Conservation (phyloP, 1,139 yeast species). For the Saccharomycopsis hybrid region DNA sequence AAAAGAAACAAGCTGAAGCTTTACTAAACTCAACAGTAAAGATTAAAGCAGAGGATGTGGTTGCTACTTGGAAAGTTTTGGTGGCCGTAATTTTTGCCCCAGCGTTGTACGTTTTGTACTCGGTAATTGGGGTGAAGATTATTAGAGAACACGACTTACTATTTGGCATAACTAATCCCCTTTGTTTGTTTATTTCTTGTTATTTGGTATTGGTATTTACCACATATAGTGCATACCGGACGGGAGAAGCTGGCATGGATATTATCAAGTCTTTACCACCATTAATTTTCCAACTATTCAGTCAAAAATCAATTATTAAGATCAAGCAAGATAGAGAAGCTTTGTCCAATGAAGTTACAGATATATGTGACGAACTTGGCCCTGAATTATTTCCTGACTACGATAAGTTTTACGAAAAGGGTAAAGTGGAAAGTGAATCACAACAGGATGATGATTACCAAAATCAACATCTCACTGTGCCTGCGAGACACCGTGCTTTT, state of each 20-base stretch:
- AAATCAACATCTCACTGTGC: not conserved
- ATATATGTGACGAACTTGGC: conserved; percentile 53
- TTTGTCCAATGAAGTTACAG: conserved; percentile 49
- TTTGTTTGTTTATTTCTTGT: conserved; percentile 33
- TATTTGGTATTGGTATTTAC: conserved; percentile 49
- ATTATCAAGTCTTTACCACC: conserved; percentile 64
- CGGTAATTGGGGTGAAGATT: conserved; percentile 31
- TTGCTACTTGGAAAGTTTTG: conserved; percentile 73
- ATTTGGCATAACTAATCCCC: conserved; percentile 21
- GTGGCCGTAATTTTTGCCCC: conserved; percentile 68
- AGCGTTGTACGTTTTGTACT: conserved; percentile 55
- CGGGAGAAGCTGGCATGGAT: conserved; percentile 76
- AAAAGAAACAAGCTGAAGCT: conserved; percentile 53
- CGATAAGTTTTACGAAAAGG: conserved; percentile 40
- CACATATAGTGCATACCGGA: conserved; percentile 61
- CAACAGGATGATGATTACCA: not conserved
- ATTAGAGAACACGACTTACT: conserved; percentile 4
- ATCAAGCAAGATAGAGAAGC: conserved; percentile 43
- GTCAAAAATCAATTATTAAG: conserved; percentile 40
- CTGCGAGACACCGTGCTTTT: not conserved
- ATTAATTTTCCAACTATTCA: conserved; percentile 47
- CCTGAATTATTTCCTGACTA: conserved; percentile 60
- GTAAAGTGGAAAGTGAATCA: conserved; percentile 4
- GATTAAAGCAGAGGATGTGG: conserved; percentile 64
- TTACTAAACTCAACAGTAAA: conserved; percentile 62